A percentile compares a stretch with the other conserved stretches of the same genome.
These are phyloP conservation scores for Candida verbasci DNA, from an alignment of 805 yeast genomes.

Conservation along the genomic window DNA sequence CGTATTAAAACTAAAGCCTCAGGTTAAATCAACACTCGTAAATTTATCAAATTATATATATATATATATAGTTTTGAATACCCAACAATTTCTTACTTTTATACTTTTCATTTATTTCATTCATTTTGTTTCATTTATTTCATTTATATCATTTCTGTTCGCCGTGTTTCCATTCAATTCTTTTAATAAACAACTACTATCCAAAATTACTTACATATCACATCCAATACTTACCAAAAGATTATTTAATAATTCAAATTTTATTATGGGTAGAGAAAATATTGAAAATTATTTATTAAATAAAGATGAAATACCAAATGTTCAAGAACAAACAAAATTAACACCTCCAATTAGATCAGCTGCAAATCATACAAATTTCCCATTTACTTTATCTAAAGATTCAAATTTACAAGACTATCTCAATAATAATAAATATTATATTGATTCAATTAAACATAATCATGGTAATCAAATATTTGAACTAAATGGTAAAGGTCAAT, in stretches of 20 bases:
- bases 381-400: constrained; percentile 45
- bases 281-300: constrained; percentile 36
- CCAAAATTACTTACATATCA: neutral
- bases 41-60: too few relatives aligned
- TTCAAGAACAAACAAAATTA: neutral
- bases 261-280: constrained; percentile 38
- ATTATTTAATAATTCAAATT: constrained; percentile 2
- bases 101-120: too few relatives aligned
- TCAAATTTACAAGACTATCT: constrained; percentile 48
- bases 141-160: too few relatives aligned
- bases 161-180: constrained; percentile 2
- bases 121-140: too few relatives aligned
- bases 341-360: constrained; percentile 2
- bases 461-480: constrained; percentile 56
- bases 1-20: too few relatives aligned
- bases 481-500: constrained; percentile 72
- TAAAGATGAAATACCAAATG: constrained; percentile 22
- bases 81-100: constrained; percentile 2
- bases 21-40: too few relatives aligned
- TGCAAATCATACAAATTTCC: constrained; percentile 21
- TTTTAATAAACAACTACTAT: neutral
- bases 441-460: constrained; percentile 42
- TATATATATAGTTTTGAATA: too few relatives aligned
- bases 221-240: neutral
- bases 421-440: constrained; percentile 42